These are phyloP conservation scores for Chenopodium suecicum DNA, from an alignment of 148 eudicot genomes.

Conservation along the genomic window DNA sequence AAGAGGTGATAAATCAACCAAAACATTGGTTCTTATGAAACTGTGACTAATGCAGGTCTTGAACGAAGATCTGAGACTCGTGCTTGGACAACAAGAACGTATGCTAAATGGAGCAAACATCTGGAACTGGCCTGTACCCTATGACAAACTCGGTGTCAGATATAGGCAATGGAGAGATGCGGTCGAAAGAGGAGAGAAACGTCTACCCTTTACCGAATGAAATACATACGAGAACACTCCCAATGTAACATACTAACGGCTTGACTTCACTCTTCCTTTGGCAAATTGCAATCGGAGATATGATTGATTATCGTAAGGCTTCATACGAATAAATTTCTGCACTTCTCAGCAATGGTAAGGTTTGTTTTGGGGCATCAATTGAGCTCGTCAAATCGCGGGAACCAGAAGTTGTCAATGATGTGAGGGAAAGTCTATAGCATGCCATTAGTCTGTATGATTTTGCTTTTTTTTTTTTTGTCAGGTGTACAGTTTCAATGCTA, in stretches of 20 bases:
- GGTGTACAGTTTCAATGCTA: constrained; percentile 21
- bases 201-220: constrained; percentile 50
- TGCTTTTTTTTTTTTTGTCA: neutral
- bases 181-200: constrained; percentile 61
- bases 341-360: neutral
- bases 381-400: neutral
- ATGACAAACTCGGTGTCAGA: constrained; percentile 92
- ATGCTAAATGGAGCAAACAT: constrained; percentile 84
- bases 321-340: neutral
- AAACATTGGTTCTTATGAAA: neutral
- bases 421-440: constrained; percentile 11
- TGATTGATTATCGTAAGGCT: neutral
- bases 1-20: neutral
- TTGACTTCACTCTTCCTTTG: constrained; percentile 11
- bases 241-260: constrained; percentile 14
- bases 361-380: neutral
- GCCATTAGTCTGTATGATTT: neutral
- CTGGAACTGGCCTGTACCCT: constrained; percentile 87
- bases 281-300: neutral
- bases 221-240: neutral
- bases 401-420: constrained; percentile 12
- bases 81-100: constrained; percentile 89
- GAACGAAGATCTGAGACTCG: constrained; percentile 86
- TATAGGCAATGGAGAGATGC: constrained; percentile 92
- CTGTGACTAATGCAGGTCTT: constrained; percentile 48